phyloP scores from a whole-genome alignment of 2,329 filamentous ascomycete genomes.

The Diplodia scrobiculata region DNA sequence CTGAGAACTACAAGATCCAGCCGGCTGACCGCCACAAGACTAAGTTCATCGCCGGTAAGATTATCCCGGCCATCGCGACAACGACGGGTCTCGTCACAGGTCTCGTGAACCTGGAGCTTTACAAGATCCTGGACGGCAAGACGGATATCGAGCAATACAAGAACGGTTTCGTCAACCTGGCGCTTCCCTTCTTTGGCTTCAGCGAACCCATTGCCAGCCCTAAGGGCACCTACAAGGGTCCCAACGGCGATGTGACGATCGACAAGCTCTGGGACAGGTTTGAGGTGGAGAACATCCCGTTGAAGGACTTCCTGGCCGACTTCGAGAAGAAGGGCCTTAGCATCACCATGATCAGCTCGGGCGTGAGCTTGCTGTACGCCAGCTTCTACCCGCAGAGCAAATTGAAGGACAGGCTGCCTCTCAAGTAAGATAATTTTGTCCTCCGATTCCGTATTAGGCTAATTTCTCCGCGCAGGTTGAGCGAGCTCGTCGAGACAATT shows the following conservation, averaged over 20 bases:
- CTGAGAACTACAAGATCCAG: conserved; percentile 97
- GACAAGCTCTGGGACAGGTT: conserved; percentile 99
- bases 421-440: conserved; percentile 59
- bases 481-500: conserved; percentile 81
- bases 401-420: conserved; percentile 75
- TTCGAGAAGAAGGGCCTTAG: conserved; percentile 80
- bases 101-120: conserved; percentile 86
- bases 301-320: conserved; percentile 78
- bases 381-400: conserved; percentile 84
- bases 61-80: conserved; percentile 96
- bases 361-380: conserved; percentile 90
- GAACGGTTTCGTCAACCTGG: conserved; percentile 97
- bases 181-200: conserved; percentile 96
- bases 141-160: conserved; percentile 98
- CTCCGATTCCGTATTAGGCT: neutral
- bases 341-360: conserved; percentile 94
- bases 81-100: conserved; percentile 95
- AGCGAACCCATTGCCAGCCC: conserved; percentile 93
- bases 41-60: conserved; percentile 99
- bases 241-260: conserved; percentile 73
- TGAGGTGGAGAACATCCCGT: conserved; percentile 81
- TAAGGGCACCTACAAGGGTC: conserved; percentile 85
- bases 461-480: conserved; percentile 63
- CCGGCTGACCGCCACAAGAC: conserved; percentile 94
- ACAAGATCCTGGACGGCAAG: conserved; percentile 96